phyloP scores from a whole-genome alignment of 768 basidiomycete genomes.

The Clitopilus passeckerianus region DNA sequence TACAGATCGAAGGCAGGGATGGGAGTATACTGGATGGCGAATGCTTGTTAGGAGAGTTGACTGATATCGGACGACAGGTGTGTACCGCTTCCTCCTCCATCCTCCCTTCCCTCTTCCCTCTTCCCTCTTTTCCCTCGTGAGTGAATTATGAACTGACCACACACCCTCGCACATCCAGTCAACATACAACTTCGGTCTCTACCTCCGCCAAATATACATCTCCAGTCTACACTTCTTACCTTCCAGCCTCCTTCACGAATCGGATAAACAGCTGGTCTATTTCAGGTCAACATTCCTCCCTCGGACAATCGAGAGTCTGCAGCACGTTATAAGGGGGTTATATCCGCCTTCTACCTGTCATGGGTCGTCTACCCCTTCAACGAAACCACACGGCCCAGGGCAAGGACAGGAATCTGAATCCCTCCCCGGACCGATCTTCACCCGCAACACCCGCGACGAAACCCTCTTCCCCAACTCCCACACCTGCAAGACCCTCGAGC shows the following conservation, averaged over 20 bases:
- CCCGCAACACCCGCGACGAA: constrained; percentile 66
- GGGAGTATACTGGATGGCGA: not conserved
- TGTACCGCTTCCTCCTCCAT: no score
- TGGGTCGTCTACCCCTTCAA: no score
- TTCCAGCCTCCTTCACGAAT: constrained; percentile 51
- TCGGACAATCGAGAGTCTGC: constrained; percentile 69
- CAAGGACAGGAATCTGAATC: constrained; percentile 4
- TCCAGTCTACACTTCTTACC: constrained; percentile 39
- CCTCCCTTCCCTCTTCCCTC: not conserved
- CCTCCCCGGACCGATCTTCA: constrained; percentile 32
- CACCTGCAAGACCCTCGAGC: constrained; percentile 55
- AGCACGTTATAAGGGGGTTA: constrained; percentile 69
- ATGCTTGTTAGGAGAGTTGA: constrained; percentile 69
- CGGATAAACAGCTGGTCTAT: constrained; percentile 41
- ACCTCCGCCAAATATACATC: constrained; percentile 60
- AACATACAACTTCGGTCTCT: constrained; percentile 57
- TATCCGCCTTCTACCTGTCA: constrained; percentile 54
- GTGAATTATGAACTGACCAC: not conserved
- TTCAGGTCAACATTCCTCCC: constrained; percentile 75
- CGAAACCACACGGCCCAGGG: no score
- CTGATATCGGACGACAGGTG: constrained; percentile 67
- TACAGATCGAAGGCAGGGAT: not conserved
- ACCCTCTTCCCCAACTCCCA: constrained; percentile 66
- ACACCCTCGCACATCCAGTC: constrained; percentile 35
- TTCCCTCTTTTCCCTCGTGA: not conserved